Base-by-base conservation (phyloP, 768 basidiomycete genomes). In the Chiua virens region DNA sequence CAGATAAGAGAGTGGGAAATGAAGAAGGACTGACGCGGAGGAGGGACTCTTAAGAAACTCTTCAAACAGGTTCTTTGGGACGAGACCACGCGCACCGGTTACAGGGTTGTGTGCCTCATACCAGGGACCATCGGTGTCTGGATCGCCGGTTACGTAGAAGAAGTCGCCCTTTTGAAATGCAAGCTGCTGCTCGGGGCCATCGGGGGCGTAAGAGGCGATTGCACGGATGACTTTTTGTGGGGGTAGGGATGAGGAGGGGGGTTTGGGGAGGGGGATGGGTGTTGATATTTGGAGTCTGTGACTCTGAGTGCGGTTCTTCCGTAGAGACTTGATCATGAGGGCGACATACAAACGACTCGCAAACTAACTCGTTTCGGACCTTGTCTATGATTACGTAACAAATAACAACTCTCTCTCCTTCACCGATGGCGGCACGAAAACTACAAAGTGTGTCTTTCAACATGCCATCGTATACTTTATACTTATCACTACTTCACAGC, bases 141-240 rank as follows among this genome's bases (percentile, higher is more conserved):
- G 72, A 61, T 97, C 93, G 51, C 81, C 82, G 32, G 92, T 78
- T 44, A 98, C 96, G 71, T 98, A 90, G 77, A 98, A 98, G 73
- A 98, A 97, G 73, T 99, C 97, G 56, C 97, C 97, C 72, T 89
- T 89, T 57, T 81, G 76, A 69, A 98, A 98, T 27, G 89, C 81
- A 38, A 99, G 83, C 59, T 98, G 86, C 65, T 91, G 86, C n/a
- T n/a, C n/a, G 3, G 94, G 92, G 0, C 83, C 79, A 51, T 79
- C 76, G 3, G 91, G 81, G 42, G 78, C 73, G 73, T 92, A 84
- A 3, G 76, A 61, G 10, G 78, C 71, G 56, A 88, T 73, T 4
- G 96, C 95, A 51, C 90, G 88, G 59, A 99, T 96, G 67, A 98
- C 95, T 68, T 94, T 96, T 72, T 95, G 90, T 3, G 97, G 94